Conservation (phyloP, 345 rosid genomes). For the Linum lewisii region DNA sequence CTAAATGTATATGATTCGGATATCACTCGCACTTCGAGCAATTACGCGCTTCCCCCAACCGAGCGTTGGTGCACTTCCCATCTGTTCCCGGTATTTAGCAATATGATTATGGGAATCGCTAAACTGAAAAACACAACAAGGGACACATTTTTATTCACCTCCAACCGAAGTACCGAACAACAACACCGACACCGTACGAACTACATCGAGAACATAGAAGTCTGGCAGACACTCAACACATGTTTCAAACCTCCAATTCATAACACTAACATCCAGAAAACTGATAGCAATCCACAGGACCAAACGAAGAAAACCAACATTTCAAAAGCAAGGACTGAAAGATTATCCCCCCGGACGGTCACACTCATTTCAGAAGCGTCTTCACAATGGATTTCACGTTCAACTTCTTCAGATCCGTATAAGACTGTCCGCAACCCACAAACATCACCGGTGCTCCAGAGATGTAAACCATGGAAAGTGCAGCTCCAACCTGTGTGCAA, state of each 20-base stretch:
- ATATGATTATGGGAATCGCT: no score
- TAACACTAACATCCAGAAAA: neutral
- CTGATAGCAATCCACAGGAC: neutral
- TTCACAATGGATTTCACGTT: slow-evolving; percentile 81
- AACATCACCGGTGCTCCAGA: slow-evolving; percentile 98
- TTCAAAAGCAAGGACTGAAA: neutral
- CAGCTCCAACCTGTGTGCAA: slow-evolving; percentile 79
- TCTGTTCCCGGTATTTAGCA: no score
- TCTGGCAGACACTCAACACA: slow-evolving; percentile 6
- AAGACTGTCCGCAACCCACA: slow-evolving; percentile 97
- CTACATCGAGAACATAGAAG: slow-evolving; percentile 5
- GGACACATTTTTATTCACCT: slow-evolving; percentile 21
- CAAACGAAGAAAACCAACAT: neutral
- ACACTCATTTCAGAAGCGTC: slow-evolving; percentile 77
- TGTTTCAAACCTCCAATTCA: neutral
- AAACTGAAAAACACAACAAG: slow-evolving; percentile 6
- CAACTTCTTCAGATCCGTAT: slow-evolving; percentile 88
- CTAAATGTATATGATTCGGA: no score
- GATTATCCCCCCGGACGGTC: neutral
- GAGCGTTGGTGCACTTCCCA: no score
- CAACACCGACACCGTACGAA: neutral
- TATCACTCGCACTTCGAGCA: no score
- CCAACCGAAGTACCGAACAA: no score
- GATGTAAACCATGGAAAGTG: slow-evolving; percentile 90
- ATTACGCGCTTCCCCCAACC: no score